These are phyloP conservation scores for Ustilago cynodontis DNA, from an alignment of 1,284 basidiomycete species.

Conservation along the genomic window DNA sequence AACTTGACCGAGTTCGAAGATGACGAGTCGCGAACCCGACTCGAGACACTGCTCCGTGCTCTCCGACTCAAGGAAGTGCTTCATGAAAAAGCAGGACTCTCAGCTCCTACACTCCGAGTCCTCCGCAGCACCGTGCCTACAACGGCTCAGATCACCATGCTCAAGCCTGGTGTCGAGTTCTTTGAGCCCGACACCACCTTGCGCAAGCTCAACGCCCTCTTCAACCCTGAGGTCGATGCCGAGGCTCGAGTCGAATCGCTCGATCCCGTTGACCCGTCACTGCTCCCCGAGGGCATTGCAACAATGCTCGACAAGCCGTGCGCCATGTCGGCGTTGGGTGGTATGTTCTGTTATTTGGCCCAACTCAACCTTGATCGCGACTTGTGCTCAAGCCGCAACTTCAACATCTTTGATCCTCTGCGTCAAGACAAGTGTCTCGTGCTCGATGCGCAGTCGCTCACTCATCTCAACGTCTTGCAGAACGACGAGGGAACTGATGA, in stretches of 20 bases:
- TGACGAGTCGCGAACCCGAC: constrained; percentile 88
- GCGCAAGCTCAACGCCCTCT: constrained; percentile 59
- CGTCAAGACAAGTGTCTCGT: constrained; percentile 58
- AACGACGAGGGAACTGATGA: constrained; percentile 68
- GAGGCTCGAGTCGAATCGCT: constrained; percentile 44
- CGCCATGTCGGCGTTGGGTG: constrained; percentile 66
- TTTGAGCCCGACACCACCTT: constrained; percentile 53
- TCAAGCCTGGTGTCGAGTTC: constrained; percentile 64
- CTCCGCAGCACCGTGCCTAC: constrained; percentile 59
- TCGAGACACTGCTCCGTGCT: constrained; percentile 94
- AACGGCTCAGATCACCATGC: constrained; percentile 66
- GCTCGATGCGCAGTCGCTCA: constrained; percentile 68
- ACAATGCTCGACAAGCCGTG: constrained; percentile 53
- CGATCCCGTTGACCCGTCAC: constrained; percentile 41
- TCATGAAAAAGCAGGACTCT: constrained; percentile 81
- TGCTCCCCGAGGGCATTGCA: constrained; percentile 58
- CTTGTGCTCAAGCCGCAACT: constrained; percentile 66
- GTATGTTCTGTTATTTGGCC: constrained; percentile 64
- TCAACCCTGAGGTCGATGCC: constrained; percentile 45
- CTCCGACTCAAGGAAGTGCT: constrained; percentile 92
- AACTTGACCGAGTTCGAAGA: constrained; percentile 90
- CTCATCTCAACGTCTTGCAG: constrained; percentile 66
- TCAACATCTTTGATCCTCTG: constrained; percentile 64
- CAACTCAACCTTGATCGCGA: constrained; percentile 68
- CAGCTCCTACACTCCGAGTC: constrained; percentile 55